Evolutionary conservation across 1,284 basidiomycete species (phyloP).

Genomic region (Ustilago lituana): DNA sequence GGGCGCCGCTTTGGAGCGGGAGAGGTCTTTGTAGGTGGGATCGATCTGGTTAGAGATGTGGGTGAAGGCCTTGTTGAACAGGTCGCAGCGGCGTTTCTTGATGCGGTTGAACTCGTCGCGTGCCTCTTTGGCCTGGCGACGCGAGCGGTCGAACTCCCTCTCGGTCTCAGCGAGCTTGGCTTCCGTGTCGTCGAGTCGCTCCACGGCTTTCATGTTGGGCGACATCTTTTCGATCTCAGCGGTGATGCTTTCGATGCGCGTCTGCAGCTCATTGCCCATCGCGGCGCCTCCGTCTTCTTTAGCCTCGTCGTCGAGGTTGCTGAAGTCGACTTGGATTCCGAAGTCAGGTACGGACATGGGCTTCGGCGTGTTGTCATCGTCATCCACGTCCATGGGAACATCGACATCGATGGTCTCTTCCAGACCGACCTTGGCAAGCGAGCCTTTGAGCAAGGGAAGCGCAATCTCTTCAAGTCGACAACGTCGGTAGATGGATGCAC

Average conservation of each 20-base stretch:
- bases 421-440: conserved; percentile 86
- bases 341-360: conserved; percentile 81
- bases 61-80: conserved; percentile 95
- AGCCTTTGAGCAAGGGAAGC: conserved; percentile 80
- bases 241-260: conserved; percentile 54
- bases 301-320: conserved; percentile 81
- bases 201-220: conserved; percentile 95
- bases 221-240: conserved; percentile 91
- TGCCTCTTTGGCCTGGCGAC: conserved; percentile 84
- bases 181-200: conserved; percentile 93
- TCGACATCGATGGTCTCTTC: conserved; percentile 86
- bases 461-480: conserved; percentile 93
- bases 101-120: conserved; percentile 90
- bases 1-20: conserved; percentile 88
- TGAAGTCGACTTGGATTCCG: conserved; percentile 89
- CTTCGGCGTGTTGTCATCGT: conserved; percentile 77
- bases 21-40: conserved; percentile 95
- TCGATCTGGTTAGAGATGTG: conserved; percentile 96
- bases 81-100: conserved; percentile 75
- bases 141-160: conserved; percentile 72
- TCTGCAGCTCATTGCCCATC: conserved; percentile 78
- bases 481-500: conserved; percentile 86
- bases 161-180: conserved; percentile 72
- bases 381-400: conserved; percentile 69
- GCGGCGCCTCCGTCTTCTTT: conserved; percentile 78